A percentile compares a stretch with the other conserved stretches of the same genome.
phyloP scores from a whole-genome alignment of 2,329 filamentous ascomycete species.

The Fusarium domesticum region DNA sequence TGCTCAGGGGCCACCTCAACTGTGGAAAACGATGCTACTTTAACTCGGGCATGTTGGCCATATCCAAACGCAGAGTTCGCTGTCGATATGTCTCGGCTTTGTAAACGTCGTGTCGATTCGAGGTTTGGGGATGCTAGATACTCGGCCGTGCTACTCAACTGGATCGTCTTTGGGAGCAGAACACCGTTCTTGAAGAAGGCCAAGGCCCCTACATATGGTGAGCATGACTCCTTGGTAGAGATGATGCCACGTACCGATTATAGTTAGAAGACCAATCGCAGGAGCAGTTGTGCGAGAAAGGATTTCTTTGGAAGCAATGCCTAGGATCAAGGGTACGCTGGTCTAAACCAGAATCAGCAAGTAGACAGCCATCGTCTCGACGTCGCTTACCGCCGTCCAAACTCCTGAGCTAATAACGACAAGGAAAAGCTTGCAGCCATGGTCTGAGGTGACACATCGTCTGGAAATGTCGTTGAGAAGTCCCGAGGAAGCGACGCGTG shows the following conservation, averaged over 20 bases:
- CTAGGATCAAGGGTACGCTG: constrained; percentile 51
- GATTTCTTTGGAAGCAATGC: constrained; percentile 41
- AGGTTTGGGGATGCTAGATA: constrained; percentile 2
- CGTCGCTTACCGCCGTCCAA: constrained; percentile 52
- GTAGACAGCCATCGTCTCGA: neutral
- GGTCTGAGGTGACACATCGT: constrained; percentile 24
- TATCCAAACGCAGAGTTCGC: constrained; percentile 45
- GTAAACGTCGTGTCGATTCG: constrained; percentile 15
- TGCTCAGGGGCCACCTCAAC: constrained; percentile 17
- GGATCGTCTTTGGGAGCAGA: constrained; percentile 8
- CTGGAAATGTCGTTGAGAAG: constrained; percentile 33
- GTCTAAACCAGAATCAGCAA: constrained; percentile 34
- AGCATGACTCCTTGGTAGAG: constrained; percentile 1
- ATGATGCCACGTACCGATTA: constrained; percentile 42
- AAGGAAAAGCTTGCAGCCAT: constrained; percentile 42
- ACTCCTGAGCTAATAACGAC: constrained; percentile 45
- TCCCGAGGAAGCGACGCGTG: constrained; percentile 40
- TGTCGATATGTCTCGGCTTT: constrained; percentile 32
- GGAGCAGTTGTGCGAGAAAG: constrained; percentile 49
- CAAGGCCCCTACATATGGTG: constrained; percentile 30
- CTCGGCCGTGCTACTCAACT: constrained; percentile 1
- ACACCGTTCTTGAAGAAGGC: constrained; percentile 34
- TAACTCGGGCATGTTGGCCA: constrained; percentile 49
- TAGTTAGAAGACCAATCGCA: constrained; percentile 46
- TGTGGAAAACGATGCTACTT: constrained; percentile 36